Conservation (phyloP, 2,329 filamentous ascomycete species). For the Microdochium nivale region DNA sequence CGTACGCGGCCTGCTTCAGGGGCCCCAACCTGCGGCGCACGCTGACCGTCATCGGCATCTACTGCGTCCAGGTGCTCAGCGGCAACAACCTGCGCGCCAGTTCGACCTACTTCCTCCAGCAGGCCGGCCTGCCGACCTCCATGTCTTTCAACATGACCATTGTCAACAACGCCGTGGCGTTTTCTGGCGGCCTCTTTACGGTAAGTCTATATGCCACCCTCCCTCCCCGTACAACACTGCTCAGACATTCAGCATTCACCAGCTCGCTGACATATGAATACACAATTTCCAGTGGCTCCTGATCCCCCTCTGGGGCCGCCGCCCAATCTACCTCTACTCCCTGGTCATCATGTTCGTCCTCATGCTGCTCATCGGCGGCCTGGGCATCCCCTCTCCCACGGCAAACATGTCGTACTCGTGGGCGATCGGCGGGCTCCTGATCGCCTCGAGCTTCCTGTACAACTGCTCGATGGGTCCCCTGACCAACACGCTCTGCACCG, state of each 20-base stretch:
- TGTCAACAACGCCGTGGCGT: neutral
- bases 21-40: constrained; percentile 42
- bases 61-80: constrained; percentile 37
- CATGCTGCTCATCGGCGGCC: constrained; percentile 29
- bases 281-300: constrained; percentile 39
- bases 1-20: constrained; percentile 42
- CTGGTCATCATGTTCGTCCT: constrained; percentile 28
- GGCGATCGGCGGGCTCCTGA: constrained; percentile 35
- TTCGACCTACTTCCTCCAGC: constrained; percentile 30
- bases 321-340: constrained; percentile 38
- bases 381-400: constrained; percentile 25
- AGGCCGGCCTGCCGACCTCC: neutral
- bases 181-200: constrained; percentile 10
- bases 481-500: constrained; percentile 41
- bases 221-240: constrained; percentile 8
- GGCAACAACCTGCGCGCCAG: constrained; percentile 41
- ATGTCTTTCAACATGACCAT: neutral
- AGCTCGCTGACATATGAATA: constrained; percentile 32
- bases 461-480: constrained; percentile 46
- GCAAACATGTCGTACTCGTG: constrained; percentile 20
- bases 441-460: constrained; percentile 45
- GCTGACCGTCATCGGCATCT: constrained; percentile 41
- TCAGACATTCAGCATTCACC: constrained; percentile 22
- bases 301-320: constrained; percentile 38
- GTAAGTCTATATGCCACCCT: neutral